Percentiles rank a stretch among this genome's conserved stretches.
Evolutionary conservation across 129 eudicot genomes (phyloP).

Genomic region (Chrysanthemum lavandulifolium): DNA sequence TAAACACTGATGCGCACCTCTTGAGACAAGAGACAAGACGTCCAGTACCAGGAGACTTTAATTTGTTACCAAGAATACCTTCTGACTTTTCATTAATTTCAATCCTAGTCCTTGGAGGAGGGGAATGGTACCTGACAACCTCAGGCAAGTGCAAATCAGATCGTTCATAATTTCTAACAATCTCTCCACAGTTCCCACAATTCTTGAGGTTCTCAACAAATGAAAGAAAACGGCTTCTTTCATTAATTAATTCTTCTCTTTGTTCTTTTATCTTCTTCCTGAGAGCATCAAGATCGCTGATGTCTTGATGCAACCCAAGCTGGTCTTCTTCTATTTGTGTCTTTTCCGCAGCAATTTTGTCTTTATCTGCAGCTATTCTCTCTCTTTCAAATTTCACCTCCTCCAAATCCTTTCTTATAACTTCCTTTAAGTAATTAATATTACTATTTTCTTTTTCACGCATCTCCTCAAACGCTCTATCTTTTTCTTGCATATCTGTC

Average conservation of each 20-base stretch:
- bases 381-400: slow-evolving; percentile 50
- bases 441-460: slow-evolving; percentile 46
- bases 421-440: slow-evolving; percentile 54
- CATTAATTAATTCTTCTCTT: slow-evolving; percentile 53
- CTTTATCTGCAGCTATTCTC: slow-evolving; percentile 54
- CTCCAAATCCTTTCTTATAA: slow-evolving; percentile 45
- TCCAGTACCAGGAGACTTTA: slow-evolving; percentile 31
- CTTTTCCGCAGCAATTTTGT: slow-evolving; percentile 48
- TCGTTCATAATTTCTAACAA: slow-evolving; percentile 35
- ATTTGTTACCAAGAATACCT: slow-evolving; percentile 27
- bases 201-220: slow-evolving; percentile 57
- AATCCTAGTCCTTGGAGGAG: slow-evolving; percentile 31
- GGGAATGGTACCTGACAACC: slow-evolving; percentile 28
- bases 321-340: slow-evolving; percentile 56
- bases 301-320: slow-evolving; percentile 73
- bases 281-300: slow-evolving; percentile 58
- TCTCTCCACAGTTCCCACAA: slow-evolving; percentile 68
- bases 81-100: slow-evolving; percentile 34
- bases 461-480: slow-evolving; percentile 56
- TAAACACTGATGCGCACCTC: slow-evolving; percentile 53
- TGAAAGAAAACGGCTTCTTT: slow-evolving; percentile 51
- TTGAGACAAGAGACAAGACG: slow-evolving; percentile 53
- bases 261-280: slow-evolving; percentile 71
- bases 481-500: slow-evolving; percentile 45
- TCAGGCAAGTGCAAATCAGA: slow-evolving; percentile 47